Conservation (phyloP, 1,284 basidiomycete genomes). For the Baeospora myosura region DNA sequence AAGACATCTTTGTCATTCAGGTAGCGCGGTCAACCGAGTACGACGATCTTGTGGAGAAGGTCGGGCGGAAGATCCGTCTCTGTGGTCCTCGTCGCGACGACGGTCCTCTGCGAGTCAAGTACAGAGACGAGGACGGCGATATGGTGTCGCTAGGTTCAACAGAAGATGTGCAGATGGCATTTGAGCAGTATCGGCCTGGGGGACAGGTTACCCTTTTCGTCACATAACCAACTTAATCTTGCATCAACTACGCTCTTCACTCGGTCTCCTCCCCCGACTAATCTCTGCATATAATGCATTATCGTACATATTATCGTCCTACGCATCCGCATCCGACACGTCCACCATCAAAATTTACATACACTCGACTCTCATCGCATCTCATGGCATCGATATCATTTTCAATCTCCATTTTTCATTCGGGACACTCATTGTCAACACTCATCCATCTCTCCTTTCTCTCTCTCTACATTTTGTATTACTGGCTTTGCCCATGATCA, state of each 20-base stretch:
- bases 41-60: slow-evolving; percentile 79
- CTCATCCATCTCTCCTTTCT: neutral
- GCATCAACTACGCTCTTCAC: slow-evolving; percentile 8
- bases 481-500: slow-evolving; percentile 15
- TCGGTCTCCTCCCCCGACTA: neutral
- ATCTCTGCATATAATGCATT: slow-evolving; percentile 5
- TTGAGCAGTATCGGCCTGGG: slow-evolving; percentile 68
- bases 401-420: slow-evolving; percentile 9
- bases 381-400: slow-evolving; percentile 3
- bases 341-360: slow-evolving; percentile 7
- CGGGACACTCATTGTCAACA: slow-evolving; percentile 8
- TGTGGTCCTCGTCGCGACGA: slow-evolving; percentile 74
- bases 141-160: slow-evolving; percentile 79
- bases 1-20: slow-evolving; percentile 90
- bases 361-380: slow-evolving; percentile 8
- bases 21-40: slow-evolving; percentile 75
- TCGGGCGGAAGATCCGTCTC: slow-evolving; percentile 85
- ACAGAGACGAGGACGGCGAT: slow-evolving; percentile 89
- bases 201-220: slow-evolving; percentile 73
- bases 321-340: neutral
- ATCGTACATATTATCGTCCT: slow-evolving; percentile 10
- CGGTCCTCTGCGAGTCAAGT: slow-evolving; percentile 76
- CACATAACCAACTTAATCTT: slow-evolving; percentile 33
- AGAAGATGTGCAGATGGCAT: slow-evolving; percentile 87
- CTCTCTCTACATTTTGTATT: slow-evolving; percentile 14